Evolutionary conservation across 345 rosid genomes (phyloP).

Genomic region (Lumnitzera littorea): DNA sequence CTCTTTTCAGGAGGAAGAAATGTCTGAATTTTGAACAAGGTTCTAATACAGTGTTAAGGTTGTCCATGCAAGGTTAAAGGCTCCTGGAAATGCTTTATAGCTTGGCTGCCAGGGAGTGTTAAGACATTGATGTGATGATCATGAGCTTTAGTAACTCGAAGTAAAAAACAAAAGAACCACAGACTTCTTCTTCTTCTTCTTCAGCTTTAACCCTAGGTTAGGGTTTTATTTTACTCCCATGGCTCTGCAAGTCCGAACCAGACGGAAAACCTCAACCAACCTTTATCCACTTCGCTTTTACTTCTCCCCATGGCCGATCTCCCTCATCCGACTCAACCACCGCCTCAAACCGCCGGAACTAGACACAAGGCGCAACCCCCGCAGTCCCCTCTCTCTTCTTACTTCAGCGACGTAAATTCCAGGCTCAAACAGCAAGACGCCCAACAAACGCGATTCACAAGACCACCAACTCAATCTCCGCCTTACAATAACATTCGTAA

Average conservation of each 20-base stretch:
- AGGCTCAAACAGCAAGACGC: slow-evolving; percentile 27
- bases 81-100: no score
- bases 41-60: no score
- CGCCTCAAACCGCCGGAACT: slow-evolving; percentile 3
- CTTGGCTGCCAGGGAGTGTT: no score
- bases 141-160: no score
- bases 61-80: no score
- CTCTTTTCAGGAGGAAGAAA: no score
- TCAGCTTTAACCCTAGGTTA: no score
- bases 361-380: not conserved
- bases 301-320: slow-evolving; percentile 11
- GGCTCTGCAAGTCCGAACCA: slow-evolving; percentile 14
- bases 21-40: no score
- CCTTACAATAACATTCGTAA: not conserved
- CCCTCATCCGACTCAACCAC: not conserved
- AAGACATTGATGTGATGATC: no score
- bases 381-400: slow-evolving; percentile 25
- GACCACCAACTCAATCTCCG: not conserved
- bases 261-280: slow-evolving; percentile 1
- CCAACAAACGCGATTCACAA: not conserved
- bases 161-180: no score
- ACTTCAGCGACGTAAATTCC: slow-evolving; percentile 43
- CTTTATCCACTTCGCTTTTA: slow-evolving; percentile 8
- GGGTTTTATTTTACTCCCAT: slow-evolving; percentile 7
- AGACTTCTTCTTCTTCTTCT: no score